phyloP scores from a whole-genome alignment of 306 rosid genomes.

The Albizia julibrissin region DNA sequence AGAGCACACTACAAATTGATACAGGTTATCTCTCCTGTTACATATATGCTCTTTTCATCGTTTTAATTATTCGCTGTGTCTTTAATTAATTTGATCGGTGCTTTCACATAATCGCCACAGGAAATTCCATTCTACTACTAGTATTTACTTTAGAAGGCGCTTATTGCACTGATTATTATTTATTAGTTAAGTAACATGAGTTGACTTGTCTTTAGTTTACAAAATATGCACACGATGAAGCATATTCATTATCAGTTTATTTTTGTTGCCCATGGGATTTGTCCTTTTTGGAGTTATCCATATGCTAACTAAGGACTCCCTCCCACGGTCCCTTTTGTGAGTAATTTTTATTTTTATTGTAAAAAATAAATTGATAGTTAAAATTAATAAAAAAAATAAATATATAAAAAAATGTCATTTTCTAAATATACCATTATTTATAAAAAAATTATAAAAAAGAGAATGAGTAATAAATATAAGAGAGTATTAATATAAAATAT shows the following conservation, averaged over 20 bases:
- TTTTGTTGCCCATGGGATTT: not conserved
- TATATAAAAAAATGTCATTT: too few species aligned
- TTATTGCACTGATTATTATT: not conserved
- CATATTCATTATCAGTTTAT: not conserved
- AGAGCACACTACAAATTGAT: too few species aligned
- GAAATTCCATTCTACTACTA: not conserved
- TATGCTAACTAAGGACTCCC: too few species aligned
- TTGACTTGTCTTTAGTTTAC: not conserved
- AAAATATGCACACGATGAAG: not conserved
- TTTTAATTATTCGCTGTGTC: not conserved
- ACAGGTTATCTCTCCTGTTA: not conserved
- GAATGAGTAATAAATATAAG: too few species aligned
- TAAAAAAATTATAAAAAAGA: too few species aligned
- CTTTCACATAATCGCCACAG: not conserved
- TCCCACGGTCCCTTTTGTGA: too few species aligned
- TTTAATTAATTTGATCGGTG: not conserved
- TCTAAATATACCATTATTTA: too few species aligned
- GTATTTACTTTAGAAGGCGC: not conserved
- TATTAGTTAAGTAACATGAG: not conserved
- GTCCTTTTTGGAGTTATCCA: not conserved
- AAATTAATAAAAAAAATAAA: too few species aligned
- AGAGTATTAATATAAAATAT: too few species aligned
- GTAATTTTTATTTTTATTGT: too few species aligned
- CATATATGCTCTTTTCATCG: not conserved
- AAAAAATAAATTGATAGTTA: too few species aligned